Base-by-base conservation (phyloP, 2,329 filamentous ascomycete genomes). In the Xylariaceae sp. region DNA sequence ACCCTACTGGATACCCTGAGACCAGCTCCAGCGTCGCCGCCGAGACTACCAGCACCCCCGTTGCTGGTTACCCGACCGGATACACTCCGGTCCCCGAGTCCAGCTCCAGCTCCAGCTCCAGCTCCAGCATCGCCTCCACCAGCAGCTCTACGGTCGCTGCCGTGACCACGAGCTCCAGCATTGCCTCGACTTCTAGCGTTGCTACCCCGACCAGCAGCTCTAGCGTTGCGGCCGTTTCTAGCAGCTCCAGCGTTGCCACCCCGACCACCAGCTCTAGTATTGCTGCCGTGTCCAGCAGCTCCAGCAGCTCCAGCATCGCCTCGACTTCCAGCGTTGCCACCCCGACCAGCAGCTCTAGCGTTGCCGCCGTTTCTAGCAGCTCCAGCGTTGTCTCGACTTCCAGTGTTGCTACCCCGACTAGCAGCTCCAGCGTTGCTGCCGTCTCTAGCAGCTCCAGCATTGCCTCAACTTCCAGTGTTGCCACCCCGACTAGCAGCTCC, bases 31-130 rank as follows among this genome's bases (percentile, higher is more conserved):
- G 8, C 35, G 35, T 37, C 30, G 27, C 19, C 12, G 37, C 51
- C 32, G 50, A 34, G 5, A 46, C 34, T n/a, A 53, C 32, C 53
- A 55, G 45, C 49, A 45, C 39, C n/a, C 49, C 49, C 4, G 45
- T 8, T 11, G 27, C 9, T 31, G n/a, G 32, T 39, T 46, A 43
- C 32, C 40, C 40, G 4, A 29, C 19, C 19, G 19, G 26, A 27
- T 8, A 9, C 29, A 31, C n/a, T 8, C 32, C 31, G 3, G 32
- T 3, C 26, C 35, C 46, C 11, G 9, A 4, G 2, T 26, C 46
- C 4, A 47, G 30, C 32, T 35, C 44, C 8, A 47, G 35, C 35
- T 37, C 32, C 32, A 34, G 32, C 8, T 5, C 35, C 35, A 37
- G 35, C 8, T 6, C 35, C 8, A 34, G 32, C 32, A 34, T 34